phyloP scores from a whole-genome alignment of 805 yeast species.

The Brettanomyces bruxellensis region DNA sequence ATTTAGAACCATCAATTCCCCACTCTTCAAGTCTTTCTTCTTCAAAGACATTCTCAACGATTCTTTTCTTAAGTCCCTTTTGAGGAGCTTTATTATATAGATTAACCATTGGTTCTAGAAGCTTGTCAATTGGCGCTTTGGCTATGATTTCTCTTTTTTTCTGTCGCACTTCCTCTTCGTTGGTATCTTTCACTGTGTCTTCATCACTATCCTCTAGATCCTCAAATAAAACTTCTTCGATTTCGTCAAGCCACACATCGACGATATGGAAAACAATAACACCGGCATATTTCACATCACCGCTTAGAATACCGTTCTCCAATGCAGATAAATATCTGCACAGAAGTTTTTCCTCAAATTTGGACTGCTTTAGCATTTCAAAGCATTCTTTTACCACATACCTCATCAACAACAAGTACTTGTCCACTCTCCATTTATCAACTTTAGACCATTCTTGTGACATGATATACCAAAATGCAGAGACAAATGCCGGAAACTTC shows the following conservation, averaged over 20 bases:
- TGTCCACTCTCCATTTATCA: slow-evolving; percentile 84
- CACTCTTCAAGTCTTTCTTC: slow-evolving; percentile 59
- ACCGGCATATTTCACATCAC: slow-evolving; percentile 50
- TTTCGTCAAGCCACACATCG: slow-evolving; percentile 79
- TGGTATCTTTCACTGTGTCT: slow-evolving; percentile 18
- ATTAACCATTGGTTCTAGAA: slow-evolving; percentile 53
- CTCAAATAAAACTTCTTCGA: slow-evolving; percentile 55
- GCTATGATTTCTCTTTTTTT: slow-evolving; percentile 1
- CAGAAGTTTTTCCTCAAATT: slow-evolving; percentile 47
- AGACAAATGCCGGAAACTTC: slow-evolving; percentile 43
- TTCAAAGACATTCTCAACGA: slow-evolving; percentile 53
- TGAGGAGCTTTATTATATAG: slow-evolving; percentile 40
- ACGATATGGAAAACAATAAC: slow-evolving; percentile 79
- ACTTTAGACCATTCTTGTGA: slow-evolving; percentile 74
- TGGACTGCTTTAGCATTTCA: slow-evolving; percentile 38
- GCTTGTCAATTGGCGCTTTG: slow-evolving; percentile 39
- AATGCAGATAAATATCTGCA: slow-evolving; percentile 33
- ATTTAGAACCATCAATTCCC: slow-evolving; percentile 37
- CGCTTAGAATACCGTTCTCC: slow-evolving; percentile 32
- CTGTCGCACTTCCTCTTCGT: slow-evolving; percentile 25
- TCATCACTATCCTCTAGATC: slow-evolving; percentile 38
- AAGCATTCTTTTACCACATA: slow-evolving; percentile 61
- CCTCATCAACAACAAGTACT: slow-evolving; percentile 74
- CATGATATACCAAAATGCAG: slow-evolving; percentile 77
- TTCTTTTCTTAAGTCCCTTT: slow-evolving; percentile 58